These are phyloP conservation scores for Elsinoe fawcettii DNA, from an alignment of 2,329 filamentous ascomycete species.

Conservation along the genomic window DNA sequence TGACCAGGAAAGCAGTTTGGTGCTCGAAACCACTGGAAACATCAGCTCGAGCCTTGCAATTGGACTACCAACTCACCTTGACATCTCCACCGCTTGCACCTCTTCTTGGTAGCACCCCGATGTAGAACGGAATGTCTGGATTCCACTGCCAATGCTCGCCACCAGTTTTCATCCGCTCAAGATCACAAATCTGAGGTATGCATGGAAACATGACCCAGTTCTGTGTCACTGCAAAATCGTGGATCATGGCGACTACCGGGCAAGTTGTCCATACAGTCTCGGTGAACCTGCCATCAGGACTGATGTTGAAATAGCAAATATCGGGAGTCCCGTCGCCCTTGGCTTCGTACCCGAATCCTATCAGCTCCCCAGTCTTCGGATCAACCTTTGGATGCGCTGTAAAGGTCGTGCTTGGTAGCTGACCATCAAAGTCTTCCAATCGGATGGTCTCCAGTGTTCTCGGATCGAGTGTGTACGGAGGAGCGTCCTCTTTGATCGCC, in stretches of 20 bases:
- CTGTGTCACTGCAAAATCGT: constrained; percentile 34
- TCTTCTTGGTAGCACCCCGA: background rate
- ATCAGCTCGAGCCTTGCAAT: background rate
- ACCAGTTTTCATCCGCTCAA: constrained; percentile 32
- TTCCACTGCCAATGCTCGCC: constrained; percentile 37
- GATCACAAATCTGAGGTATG: constrained; percentile 31
- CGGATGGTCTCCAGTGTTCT: constrained; percentile 34
- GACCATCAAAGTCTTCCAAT: constrained; percentile 35
- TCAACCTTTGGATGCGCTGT: constrained; percentile 41
- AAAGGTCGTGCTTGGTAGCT: constrained; percentile 34
- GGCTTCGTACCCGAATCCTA: constrained; percentile 37
- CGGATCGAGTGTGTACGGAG: constrained; percentile 35
- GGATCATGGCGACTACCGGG: constrained; percentile 34
- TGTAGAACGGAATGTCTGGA: background rate
- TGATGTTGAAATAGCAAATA: constrained; percentile 35
- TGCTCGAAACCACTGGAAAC: constrained; percentile 18
- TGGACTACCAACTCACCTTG: background rate
- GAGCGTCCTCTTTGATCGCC: constrained; percentile 43
- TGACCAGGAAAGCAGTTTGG: constrained; percentile 35
- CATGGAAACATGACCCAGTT: constrained; percentile 35
- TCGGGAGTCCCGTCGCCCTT: constrained; percentile 30
- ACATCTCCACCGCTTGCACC: constrained; percentile 8
- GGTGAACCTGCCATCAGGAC: constrained; percentile 31
- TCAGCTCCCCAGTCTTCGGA: constrained; percentile 35
- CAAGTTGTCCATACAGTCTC: constrained; percentile 36